A percentile compares a stretch with the other conserved stretches of the same genome.
Conservation (phyloP, 2,329 filamentous ascomycete genomes). For the Arthrocladium fulminans region DNA sequence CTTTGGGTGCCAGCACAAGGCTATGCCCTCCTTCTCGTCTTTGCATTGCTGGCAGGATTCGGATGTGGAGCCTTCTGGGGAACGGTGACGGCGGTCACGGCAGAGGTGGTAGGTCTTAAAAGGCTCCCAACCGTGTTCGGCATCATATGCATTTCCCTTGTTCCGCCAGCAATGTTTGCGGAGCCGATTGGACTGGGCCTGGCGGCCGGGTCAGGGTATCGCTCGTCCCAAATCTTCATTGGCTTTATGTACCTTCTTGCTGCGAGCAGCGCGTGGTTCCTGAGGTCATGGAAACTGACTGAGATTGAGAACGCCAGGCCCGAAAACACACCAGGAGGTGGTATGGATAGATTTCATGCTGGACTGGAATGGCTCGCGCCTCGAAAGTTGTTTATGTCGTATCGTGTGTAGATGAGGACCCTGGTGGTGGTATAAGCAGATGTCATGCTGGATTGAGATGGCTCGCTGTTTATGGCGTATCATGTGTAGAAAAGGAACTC, state of each 20-base stretch:
- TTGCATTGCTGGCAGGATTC: slow-evolving; percentile 36
- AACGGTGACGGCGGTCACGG: slow-evolving; percentile 7
- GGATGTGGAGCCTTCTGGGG: slow-evolving; percentile 41
- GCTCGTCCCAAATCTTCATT: slow-evolving; percentile 17
- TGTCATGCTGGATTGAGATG: too few species aligned
- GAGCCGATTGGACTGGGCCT: slow-evolving; percentile 19
- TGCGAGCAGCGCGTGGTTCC: slow-evolving; percentile 13
- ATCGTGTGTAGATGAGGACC: slow-evolving; percentile 6
- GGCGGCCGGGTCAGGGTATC: slow-evolving; percentile 16
- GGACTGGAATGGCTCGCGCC: background rate
- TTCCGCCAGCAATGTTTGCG: slow-evolving; percentile 17
- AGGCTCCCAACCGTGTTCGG: slow-evolving; percentile 16
- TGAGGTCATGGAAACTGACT: slow-evolving; percentile 20
- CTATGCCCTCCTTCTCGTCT: slow-evolving; percentile 37
- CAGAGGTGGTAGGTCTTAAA: slow-evolving; percentile 18
- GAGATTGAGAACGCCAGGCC: slow-evolving; percentile 14
- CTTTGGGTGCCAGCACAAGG: slow-evolving; percentile 40
- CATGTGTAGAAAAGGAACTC: too few species aligned
- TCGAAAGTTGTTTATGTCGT: slow-evolving; percentile 1
- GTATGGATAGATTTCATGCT: slow-evolving; percentile 1
- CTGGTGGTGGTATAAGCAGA: too few species aligned
- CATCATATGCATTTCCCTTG: slow-evolving; percentile 16
- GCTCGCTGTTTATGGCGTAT: too few species aligned
- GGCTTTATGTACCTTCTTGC: slow-evolving; percentile 17
- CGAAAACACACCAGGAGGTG: slow-evolving; percentile 1